These are phyloP conservation scores for Podaxis mareebaensis DNA, from an alignment of 768 basidiomycete species.

Conservation along the genomic window DNA sequence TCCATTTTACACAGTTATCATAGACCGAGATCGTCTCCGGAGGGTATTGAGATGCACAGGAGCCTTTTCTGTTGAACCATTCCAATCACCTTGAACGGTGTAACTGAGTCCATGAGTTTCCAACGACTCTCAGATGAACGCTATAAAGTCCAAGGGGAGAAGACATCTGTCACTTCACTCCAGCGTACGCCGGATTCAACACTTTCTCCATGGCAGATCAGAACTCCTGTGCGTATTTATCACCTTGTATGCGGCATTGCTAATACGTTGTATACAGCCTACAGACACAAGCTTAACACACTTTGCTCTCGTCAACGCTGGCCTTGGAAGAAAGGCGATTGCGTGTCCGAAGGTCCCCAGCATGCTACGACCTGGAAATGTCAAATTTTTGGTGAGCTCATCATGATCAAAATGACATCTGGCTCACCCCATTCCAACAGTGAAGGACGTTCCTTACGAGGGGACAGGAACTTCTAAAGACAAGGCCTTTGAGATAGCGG, in stretches of 20 bases:
- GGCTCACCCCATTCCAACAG: not conserved
- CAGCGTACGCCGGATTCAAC: not conserved
- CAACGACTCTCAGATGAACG: not conserved
- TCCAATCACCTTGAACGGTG: not conserved
- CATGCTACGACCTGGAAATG: not conserved
- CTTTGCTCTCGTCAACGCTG: not conserved
- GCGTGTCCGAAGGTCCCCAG: not conserved
- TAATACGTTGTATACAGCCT: not conserved
- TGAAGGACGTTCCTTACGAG: not conserved
- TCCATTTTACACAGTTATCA: no score
- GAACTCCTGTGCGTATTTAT: not conserved
- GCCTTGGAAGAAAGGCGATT: not conserved
- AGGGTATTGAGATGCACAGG: not conserved
- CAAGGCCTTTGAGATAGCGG: not conserved
- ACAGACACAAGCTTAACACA: conserved; percentile 8
- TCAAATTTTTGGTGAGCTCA: not conserved
- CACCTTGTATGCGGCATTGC: not conserved
- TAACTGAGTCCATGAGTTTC: not conserved
- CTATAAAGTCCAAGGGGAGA: not conserved
- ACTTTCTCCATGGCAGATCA: not conserved
- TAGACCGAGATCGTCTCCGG: not conserved
- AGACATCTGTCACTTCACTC: not conserved
- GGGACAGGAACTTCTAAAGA: conserved; percentile 2
- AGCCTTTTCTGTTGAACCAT: not conserved
- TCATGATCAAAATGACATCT: not conserved